Percentiles rank a stretch among this genome's conserved stretches.
phyloP scores from a whole-genome alignment of 306 rosid species.

The cucumber (Cucumis sativus) region Cucumber_9930_V3 NC_026656.2:14019501-14020000 shows the following conservation, averaged over 20 bases:
- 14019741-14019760: slow-evolving; percentile 94
- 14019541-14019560: background rate
- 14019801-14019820: slow-evolving; percentile 91
- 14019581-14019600: background rate
- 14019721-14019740: slow-evolving; percentile 76
- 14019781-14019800: slow-evolving; percentile 98
- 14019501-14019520: background rate
- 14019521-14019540: background rate
- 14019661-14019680: slow-evolving; percentile 97
- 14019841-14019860: slow-evolving; percentile 71
- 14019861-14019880: slow-evolving; percentile 79
- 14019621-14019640: slow-evolving; percentile 96
- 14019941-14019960: slow-evolving; percentile 88
- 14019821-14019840: slow-evolving; percentile 76
- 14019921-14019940: slow-evolving; percentile 81
- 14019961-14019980: slow-evolving; percentile 92
- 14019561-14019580: background rate
- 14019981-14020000: slow-evolving; percentile 75
- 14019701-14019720: slow-evolving; percentile 76
- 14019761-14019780: slow-evolving; percentile 70
- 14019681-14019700: slow-evolving; percentile 78
- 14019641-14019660: slow-evolving; percentile 89
- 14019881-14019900: slow-evolving; percentile 84
- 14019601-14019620: slow-evolving; percentile 34
- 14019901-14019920: slow-evolving; percentile 90